Base-by-base conservation (phyloP, 768 basidiomycete species). In the Galerina marginata region DNA sequence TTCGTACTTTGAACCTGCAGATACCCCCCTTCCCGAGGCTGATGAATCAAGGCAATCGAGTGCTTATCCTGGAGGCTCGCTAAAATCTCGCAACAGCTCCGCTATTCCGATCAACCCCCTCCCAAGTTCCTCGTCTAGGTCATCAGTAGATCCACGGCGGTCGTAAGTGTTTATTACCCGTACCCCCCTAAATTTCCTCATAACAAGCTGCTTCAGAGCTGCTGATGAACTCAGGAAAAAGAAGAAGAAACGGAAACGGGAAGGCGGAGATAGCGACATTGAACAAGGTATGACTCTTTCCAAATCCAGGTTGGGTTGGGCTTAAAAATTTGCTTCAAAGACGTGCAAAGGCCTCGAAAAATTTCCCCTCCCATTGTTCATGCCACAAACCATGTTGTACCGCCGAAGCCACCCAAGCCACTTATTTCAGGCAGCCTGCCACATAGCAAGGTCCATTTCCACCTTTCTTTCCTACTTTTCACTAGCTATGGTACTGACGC, bases 171-270 rank as follows among this genome's bases (percentile, higher is more conserved):
- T 44, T 53, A 7, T 37, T 52, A 14, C 47, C 36, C 54, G 15
- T 48, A 59, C n/a, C 20, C 44, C 12, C 38, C 6, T 61, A 50
- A 60, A 42, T 64, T 53, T 29, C 46, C 60, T 48, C 47, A 56
- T 36, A 45, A 33, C 7, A 33, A 33, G 2, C 29, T 42, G 25
- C 26, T 44, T 20, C 39, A 74, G 74, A 43, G 66, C 71, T 29
- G 67, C 72, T 10, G 83, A 86, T 11, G 89, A 90, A 48, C 61
- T 79, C 29, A 90, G 88, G 79, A 90, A 85, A 75, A 91, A 90
- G 79, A 92, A 91, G 77, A 92, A 92, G 77, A 93, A 93, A 70
- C 90, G 92, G 74, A 92, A 90, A 81, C 84, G 89, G 57, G 91
- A 91, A 40, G 78, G 82, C 9, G 86, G 84, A 40, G 87, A 86